Base-by-base conservation (phyloP, 106 monocot genomes). In the Xerophyta viscosa region DNA sequence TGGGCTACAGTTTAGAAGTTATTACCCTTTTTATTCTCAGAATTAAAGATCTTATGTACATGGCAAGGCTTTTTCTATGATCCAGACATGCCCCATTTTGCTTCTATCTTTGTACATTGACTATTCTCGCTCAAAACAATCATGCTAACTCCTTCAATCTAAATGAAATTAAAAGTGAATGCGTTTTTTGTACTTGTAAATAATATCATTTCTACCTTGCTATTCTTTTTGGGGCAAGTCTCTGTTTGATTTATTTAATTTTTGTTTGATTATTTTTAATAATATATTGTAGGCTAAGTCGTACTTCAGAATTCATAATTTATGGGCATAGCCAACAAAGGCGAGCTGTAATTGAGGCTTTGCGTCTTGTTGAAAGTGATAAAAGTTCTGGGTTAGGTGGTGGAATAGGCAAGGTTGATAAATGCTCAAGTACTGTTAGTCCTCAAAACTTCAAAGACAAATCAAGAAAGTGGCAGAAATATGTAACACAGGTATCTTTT, bases 311-410 rank as follows among this genome's bases (percentile, higher is more conserved):
- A 27, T 93, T 93, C 49, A 31, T 83, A 54, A 78, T 93, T 64
- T 93, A 88, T 69, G 87, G 93, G 3, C 87, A 84, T 65, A 80
- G 74, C 11, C 93, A 93, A 53, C 87, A 93, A 53, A 74, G 93
- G 52, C 36, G 77, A 41, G 93, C 93, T 25, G 66, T 93, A 23
- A 78, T 93, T 48, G 93, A 93, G 66, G 77, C 87, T 15, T 15
- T 81, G 37, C 87, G 93, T 10, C 15, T 93, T 29, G 53, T 66
- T 20, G 80, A 72, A 31, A 71, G 68, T 60, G 71, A 61, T 15
- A 57, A 58, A 27, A 72, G 63, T 12, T 64, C 50, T 55, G 46
- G 29, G 15, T 29, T 29, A 70, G 69, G 73, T 59, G 41, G 0
- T 57, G 27, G 31, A 22, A 28, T n/a, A 20, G 22, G 36, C 29